Conservation (phyloP, 1,284 basidiomycete species). For the Sporisorium sorghi region DNA sequence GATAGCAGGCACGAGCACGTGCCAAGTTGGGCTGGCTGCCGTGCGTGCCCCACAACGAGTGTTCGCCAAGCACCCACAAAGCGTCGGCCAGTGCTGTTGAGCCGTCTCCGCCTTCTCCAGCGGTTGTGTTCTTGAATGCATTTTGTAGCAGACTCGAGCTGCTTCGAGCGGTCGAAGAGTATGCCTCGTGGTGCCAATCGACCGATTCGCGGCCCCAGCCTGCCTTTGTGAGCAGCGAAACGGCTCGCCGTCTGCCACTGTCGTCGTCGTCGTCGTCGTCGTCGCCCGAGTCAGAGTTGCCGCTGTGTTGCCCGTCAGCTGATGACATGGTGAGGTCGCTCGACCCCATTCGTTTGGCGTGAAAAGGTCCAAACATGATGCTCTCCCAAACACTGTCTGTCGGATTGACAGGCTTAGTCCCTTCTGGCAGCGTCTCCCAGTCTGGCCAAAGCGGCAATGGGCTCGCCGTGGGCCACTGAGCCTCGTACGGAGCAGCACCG, state of each 20-base stretch:
- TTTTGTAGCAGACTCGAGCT: conserved; percentile 19
- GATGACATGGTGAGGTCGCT: conserved; percentile 14
- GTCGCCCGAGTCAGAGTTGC: background rate
- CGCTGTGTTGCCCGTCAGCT: background rate
- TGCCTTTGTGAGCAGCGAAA: conserved; percentile 45
- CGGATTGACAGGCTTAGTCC: conserved; percentile 19
- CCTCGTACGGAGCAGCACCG: conserved; percentile 33
- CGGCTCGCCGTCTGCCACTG: conserved; percentile 24
- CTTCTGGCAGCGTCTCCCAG: conserved; percentile 51
- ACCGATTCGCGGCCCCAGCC: conserved; percentile 42
- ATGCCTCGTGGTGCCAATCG: conserved; percentile 39
- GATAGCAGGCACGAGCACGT: conserved; percentile 55
- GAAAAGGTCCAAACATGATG: conserved; percentile 58
- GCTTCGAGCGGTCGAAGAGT: conserved; percentile 25
- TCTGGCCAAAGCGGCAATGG: conserved; percentile 57
- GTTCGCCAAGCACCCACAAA: conserved; percentile 64
- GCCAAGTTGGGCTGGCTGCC: conserved; percentile 54
- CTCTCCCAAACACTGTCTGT: conserved; percentile 47
- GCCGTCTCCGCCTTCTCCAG: background rate
- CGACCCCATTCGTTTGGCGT: conserved; percentile 7
- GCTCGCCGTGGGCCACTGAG: conserved; percentile 40
- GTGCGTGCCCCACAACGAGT: conserved; percentile 67
- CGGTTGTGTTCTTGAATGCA: conserved; percentile 2
- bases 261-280: conserved; percentile 9
- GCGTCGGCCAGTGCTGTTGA: conserved; percentile 55